Base-by-base conservation (phyloP, 495 filamentous ascomycete species). In the Talaromyces wortmannii region DNA sequence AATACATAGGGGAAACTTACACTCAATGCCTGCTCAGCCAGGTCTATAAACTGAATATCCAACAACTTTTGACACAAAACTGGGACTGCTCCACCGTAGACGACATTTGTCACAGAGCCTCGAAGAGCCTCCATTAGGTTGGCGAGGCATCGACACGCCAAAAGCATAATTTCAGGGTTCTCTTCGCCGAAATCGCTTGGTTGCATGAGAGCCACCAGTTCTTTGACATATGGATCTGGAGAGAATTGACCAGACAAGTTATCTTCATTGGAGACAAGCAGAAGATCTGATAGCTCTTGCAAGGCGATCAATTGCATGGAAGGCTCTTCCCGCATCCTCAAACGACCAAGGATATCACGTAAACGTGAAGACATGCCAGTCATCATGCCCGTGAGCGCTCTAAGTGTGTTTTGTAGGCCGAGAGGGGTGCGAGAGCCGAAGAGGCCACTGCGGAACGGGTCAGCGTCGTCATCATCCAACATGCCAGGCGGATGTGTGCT, bases 91-190 rank as follows among this genome's bases (percentile, higher is more conserved):
- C 91, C 90, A 13, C 92, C 91, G 65, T 97, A 97, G 36, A 97
- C 95, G 18, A 99, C 91, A 67, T 92, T 95, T 13, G 91, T 89
- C 23, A 91, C 92, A 50, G 94, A 92, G 15, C 89, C 83, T 18
- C 94, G 91, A 18, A 97, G 74, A 31, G 95, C 95, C 67, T 99
- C 95, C 92, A 99, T 99, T 31, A 99, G 68, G 61, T 99, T 97
- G 48, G 95, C 95, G 48, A 99, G 84, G 68, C 89, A 97, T 48
- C 95, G 88, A 67, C 95, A 97, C 5, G 95, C 95, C 56, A 97
- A 80, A 3, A 97, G 85, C 92, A 97, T 97, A 60, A 97, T 96
- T 69, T 99, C 92, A 4, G 92, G 88, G 63, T 96, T 96, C 66
- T 95, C 91, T 60, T 92, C 89, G 16, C 89, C 91, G 46, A 85